A percentile compares a stretch with the other conserved stretches of the same genome.
Evolutionary conservation across 192 early-diverging fungal species (phyloP).

Genomic region (Podila epicladia): DNA sequence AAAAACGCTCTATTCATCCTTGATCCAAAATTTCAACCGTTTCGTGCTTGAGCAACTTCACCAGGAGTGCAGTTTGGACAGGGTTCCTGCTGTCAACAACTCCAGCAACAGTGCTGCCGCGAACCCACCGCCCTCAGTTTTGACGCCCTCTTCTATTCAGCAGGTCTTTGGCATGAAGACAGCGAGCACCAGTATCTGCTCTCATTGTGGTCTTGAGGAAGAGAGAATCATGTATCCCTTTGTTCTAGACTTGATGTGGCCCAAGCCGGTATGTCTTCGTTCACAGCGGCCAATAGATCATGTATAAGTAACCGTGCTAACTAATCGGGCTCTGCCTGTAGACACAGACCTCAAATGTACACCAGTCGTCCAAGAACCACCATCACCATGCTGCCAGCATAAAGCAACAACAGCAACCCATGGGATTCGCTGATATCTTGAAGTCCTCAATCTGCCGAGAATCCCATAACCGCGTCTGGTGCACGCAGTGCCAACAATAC

Average conservation of each 20-base stretch:
- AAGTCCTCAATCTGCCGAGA: conserved; percentile 71
- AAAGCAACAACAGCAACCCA: conserved; percentile 22
- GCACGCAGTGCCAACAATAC: conserved; percentile 83
- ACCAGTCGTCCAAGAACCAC: conserved; percentile 43
- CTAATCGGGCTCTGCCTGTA: background rate
- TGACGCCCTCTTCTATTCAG: conserved; percentile 65
- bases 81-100: conserved; percentile 29
- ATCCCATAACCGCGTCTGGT: conserved; percentile 86
- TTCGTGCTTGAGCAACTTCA: conserved; percentile 94
- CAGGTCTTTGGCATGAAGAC: conserved; percentile 77
- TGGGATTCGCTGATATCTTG: conserved; percentile 62
- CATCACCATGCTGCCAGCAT: conserved; percentile 27
- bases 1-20: conserved; percentile 67
- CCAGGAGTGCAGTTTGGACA: conserved; percentile 68
- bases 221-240: conserved; percentile 77
- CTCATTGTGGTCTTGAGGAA: conserved; percentile 69
- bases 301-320: background rate
- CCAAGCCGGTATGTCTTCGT: conserved; percentile 60
- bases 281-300: background rate
- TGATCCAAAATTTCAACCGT: conserved; percentile 90
- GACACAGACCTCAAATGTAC: conserved; percentile 21
- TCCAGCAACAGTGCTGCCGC: conserved; percentile 10
- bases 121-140: conserved; percentile 7
- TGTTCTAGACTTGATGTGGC: conserved; percentile 86
- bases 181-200: conserved; percentile 69